These are phyloP conservation scores for Curvularia verruculosa DNA, from an alignment of 2,329 filamentous ascomycete genomes.

Conservation along the genomic window DNA sequence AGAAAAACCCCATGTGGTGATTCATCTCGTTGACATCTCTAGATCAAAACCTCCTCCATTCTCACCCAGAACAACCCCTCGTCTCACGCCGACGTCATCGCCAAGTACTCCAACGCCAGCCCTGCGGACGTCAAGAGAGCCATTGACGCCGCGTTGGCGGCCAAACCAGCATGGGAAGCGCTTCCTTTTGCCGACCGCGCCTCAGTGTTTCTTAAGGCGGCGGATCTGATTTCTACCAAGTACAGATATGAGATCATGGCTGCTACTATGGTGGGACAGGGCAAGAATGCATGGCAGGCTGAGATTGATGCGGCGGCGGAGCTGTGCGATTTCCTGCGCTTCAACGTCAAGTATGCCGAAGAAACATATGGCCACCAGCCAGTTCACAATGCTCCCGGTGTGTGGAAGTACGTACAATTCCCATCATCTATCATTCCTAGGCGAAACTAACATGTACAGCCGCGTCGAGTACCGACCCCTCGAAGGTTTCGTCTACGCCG, in stretches of 20 bases:
- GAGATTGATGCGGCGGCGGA: conserved; percentile 97
- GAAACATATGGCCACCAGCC: conserved; percentile 90
- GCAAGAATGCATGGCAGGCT: conserved; percentile 99
- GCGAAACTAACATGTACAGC: conserved; percentile 46
- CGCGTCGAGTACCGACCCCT: conserved; percentile 86
- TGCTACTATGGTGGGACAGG: conserved; percentile 92
- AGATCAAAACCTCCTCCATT: conserved; percentile 71
- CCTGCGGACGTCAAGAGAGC: conserved; percentile 76
- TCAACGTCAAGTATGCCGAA: conserved; percentile 93
- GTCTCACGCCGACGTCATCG: conserved; percentile 76
- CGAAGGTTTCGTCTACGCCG: conserved; percentile 93
- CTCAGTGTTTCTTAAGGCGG: conserved; percentile 93
- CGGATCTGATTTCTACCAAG: conserved; percentile 86
- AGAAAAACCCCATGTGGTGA: neutral
- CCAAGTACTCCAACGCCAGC: conserved; percentile 83
- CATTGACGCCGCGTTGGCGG: conserved; percentile 83
- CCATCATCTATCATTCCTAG: neutral
- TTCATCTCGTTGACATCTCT: conserved; percentile 18
- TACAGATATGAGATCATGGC: conserved; percentile 98
- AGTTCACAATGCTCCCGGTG: conserved; percentile 76
- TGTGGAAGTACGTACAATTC: conserved; percentile 73
- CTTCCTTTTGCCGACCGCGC: conserved; percentile 90
- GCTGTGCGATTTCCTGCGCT: conserved; percentile 88
- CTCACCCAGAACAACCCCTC: conserved; percentile 82
- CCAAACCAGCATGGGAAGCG: conserved; percentile 83